Evolutionary conservation across 73 alveolate species (phyloP).

Genomic region (Durusdinium trenchii): DNA sequence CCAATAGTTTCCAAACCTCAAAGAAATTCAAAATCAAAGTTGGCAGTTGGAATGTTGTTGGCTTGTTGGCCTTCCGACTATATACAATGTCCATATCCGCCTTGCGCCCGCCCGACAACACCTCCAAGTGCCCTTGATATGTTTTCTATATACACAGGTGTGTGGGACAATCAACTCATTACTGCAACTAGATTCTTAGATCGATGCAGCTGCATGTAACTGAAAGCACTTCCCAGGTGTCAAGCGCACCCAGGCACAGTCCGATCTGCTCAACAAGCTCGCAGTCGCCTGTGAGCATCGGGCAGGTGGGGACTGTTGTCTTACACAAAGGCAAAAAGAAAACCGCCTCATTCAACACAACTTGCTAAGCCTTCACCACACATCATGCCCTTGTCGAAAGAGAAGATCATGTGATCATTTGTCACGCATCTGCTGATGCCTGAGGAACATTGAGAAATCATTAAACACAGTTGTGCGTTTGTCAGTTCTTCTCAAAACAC

Average conservation of each 20-base stretch:
- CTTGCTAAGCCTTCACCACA: constrained; percentile 80
- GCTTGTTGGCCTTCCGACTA: no score
- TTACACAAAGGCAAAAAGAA: not conserved
- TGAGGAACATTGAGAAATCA: not conserved
- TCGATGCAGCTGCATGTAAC: not conserved
- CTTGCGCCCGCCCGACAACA: no score
- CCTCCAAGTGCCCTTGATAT: no score
- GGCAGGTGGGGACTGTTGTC: not conserved
- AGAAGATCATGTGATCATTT: constrained; percentile 52
- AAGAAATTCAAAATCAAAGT: no score
- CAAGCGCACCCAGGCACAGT: constrained; percentile 50
- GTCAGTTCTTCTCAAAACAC: not conserved
- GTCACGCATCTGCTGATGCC: constrained; percentile 68
- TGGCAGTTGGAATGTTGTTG: no score
- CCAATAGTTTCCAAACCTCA: no score
- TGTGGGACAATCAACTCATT: not conserved
- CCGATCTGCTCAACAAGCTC: constrained; percentile 72
- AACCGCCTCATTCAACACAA: no score
- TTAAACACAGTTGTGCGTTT: not conserved
- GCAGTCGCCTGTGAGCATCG: not conserved
- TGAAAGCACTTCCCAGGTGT: not conserved
- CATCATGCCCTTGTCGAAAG: constrained; percentile 66
- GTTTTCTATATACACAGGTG: not conserved
- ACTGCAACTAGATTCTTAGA: not conserved
- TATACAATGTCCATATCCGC: no score